Conservation (phyloP, 176 grass and related monocot species). For the Secale cereale region DNA sequence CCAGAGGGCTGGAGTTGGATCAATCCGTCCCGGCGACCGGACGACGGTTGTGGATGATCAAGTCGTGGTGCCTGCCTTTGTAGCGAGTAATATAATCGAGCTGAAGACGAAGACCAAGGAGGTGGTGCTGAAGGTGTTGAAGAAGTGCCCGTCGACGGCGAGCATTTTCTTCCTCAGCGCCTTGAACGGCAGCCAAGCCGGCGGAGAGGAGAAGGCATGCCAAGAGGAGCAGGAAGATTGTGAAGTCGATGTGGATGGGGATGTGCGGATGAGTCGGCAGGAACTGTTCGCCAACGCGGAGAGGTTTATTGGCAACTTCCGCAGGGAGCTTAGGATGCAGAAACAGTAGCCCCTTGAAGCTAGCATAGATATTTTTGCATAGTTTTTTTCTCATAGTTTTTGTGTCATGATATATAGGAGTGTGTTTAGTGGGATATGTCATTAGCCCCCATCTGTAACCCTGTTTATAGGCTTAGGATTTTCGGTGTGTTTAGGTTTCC, state of each 20-base stretch:
- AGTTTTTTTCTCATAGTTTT: no score
- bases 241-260: neutral
- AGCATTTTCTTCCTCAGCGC: slow-evolving; percentile 9
- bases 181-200: neutral
- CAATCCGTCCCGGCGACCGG: neutral
- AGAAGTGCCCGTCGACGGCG: neutral
- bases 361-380: neutral
- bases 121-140: neutral
- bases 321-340: neutral
- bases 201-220: neutral
- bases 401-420: no score
- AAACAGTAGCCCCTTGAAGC: neutral
- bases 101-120: neutral
- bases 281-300: neutral
- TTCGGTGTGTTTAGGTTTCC: no score
- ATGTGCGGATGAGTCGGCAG: neutral
- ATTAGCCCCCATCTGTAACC: no score
- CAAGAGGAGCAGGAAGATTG: neutral
- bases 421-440: no score
- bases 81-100: neutral
- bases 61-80: neutral
- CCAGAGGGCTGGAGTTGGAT: neutral
- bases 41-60: neutral
- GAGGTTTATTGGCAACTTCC: neutral
- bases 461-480: no score